Evolutionary conservation across 305 asterid genomes (phyloP), one percentile per base, ranked within the genome.

Genomic region (Plantago coronopus): DNA sequence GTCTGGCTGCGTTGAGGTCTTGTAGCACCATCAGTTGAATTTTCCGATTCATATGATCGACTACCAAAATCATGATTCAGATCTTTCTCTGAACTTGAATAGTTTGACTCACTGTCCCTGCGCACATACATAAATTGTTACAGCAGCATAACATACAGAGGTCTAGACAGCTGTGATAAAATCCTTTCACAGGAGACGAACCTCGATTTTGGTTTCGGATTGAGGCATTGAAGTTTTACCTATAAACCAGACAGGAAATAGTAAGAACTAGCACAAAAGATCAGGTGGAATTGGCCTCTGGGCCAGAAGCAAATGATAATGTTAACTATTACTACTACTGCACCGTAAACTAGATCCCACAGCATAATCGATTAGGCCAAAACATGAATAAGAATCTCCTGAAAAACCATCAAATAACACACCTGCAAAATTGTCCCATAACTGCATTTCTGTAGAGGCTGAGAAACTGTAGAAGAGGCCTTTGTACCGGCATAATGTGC

Each of bases 361-460:
- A 17, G 17, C 16, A 19, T 3, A 1, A 12, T 44, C 8, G 19
- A 45, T 40, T 10, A 21, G 5, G 7, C 8, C 10, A 57, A 5
- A n/a, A 12, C 47, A 31, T 38, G 7, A 21, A 34, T 15, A 13
- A 56, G 8, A 18, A 20, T 38, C 31, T 34, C 19, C 31, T 16
- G 15, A 27, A 22, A 31, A 67, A 46, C 25, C 22, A n/a, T 21
- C 44, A 43, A 21, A 57, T 8, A 22, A 61, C 75, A 65, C 49
- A 76, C 98, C 97, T 83, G 97, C 71, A 93, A 61, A 58, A 76
- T 46, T 20, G 96, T 83, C 22, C 94, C 95, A 29, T 81, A 78
- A 49, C 71, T 87, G 83, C 95, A 87, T 72, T 82, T 87, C 71
- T 73, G 69, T 53, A 93, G 76, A 50, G 97, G 94, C 69, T 73